Percentiles rank a stretch among this genome's conserved stretches.
These are phyloP conservation scores for Mucor mucedo DNA, from an alignment of 371 early-diverging fungal species.

Conservation along the genomic window DNA sequence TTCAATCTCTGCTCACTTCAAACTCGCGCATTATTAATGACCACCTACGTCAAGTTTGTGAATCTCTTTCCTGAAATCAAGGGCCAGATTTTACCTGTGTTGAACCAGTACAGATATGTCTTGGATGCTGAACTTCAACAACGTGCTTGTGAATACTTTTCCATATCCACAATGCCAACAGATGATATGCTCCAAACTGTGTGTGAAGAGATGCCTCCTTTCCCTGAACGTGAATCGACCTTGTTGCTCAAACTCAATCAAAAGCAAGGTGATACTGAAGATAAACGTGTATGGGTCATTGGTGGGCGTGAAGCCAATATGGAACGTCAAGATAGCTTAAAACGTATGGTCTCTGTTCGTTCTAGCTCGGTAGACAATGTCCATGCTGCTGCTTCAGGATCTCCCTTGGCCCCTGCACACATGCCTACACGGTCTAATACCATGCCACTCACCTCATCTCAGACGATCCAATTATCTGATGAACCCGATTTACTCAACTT, in stretches of 20 bases:
- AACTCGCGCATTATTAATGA: conserved; percentile 85
- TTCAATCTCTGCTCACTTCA: conserved; percentile 80
- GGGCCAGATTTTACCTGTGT: conserved; percentile 80
- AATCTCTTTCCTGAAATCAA: conserved; percentile 98
- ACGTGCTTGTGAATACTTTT: conserved; percentile 94
- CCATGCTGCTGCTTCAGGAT: not conserved
- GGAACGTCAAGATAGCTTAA: conserved; percentile 52
- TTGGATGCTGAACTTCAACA: conserved; percentile 96
- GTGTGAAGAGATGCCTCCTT: conserved; percentile 97
- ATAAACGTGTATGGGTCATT: conserved; percentile 93
- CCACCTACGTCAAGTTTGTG: conserved; percentile 92
- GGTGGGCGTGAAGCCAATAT: conserved; percentile 89
- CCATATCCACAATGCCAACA: conserved; percentile 79
- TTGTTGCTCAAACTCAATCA: conserved; percentile 80
- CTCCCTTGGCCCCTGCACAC: conserved; percentile 5
- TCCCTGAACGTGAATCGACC: conserved; percentile 93
- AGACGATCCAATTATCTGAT: not conserved
- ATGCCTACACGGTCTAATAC: conserved; percentile 27
- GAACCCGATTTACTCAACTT: conserved; percentile 46
- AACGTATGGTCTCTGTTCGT: conserved; percentile 51
- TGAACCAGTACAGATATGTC: conserved; percentile 85
- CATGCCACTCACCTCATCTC: conserved; percentile 16
- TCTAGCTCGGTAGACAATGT: conserved; percentile 35
- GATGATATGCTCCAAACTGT: conserved; percentile 91
- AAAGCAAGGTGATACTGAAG: conserved; percentile 89